These are phyloP conservation scores for Bipolaris oryzae DNA, from an alignment of 2,329 filamentous ascomycete genomes.

Conservation along the genomic window DNA sequence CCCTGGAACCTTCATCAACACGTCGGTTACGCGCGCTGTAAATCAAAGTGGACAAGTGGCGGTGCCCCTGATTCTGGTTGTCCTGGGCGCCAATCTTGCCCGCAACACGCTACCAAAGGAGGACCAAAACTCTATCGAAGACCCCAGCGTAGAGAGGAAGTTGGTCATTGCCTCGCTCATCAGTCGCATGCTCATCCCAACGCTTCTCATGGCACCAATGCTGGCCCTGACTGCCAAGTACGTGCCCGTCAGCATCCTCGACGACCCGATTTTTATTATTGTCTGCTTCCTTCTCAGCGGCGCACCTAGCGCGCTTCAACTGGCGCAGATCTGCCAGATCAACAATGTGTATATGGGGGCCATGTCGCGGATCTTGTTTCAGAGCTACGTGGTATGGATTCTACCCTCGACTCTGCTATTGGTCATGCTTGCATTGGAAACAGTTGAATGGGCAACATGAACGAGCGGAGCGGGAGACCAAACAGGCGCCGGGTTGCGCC, in stretches of 20 bases:
- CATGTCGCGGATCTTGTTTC: constrained; percentile 91
- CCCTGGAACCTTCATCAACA: constrained; percentile 86
- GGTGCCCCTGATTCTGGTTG: constrained; percentile 92
- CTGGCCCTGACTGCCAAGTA: constrained; percentile 88
- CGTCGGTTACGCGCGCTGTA: constrained; percentile 89
- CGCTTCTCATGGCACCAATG: constrained; percentile 87
- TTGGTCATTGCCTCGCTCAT: constrained; percentile 85
- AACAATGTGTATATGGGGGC: constrained; percentile 95
- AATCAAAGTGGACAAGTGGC: constrained; percentile 86
- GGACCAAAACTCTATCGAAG: constrained; percentile 70
- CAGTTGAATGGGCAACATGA: constrained; percentile 80
- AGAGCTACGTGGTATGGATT: constrained; percentile 98
- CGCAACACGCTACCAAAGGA: constrained; percentile 82
- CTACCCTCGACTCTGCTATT: constrained; percentile 89
- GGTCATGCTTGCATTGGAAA: constrained; percentile 90
- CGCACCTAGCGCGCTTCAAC: constrained; percentile 88
- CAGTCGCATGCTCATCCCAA: constrained; percentile 90
- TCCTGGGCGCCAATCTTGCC: constrained; percentile 91
- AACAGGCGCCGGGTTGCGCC: not conserved
- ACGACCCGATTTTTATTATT: constrained; percentile 97
- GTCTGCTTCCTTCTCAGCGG: constrained; percentile 96
- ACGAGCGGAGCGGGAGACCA: not conserved
- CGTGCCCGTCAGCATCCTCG: constrained; percentile 88
- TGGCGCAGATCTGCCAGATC: constrained; percentile 98
- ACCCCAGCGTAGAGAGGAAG: constrained; percentile 70